Base-by-base conservation (phyloP, 2,329 filamentous ascomycete genomes). In the Monosporascus sp. region DNA sequence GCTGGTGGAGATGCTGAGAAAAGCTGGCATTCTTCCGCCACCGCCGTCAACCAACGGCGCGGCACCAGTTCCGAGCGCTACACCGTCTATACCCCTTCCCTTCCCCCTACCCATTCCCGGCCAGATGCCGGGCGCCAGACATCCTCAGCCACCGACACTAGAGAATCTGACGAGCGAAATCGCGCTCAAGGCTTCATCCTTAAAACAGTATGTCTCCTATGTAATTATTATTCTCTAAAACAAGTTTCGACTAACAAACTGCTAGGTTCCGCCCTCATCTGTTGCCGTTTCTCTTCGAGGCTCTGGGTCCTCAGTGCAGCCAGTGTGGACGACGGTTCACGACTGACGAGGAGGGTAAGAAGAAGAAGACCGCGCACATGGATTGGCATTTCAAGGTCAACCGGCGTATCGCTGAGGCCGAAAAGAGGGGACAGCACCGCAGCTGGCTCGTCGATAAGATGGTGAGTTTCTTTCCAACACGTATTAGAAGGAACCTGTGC, bases 331-430 rank as follows among this genome's bases (percentile, higher is more conserved):
- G 92, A 55, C 86, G 94, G 2, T 99, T 99, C 70, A 81, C 81
- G 51, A 82, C 82, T 5, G 89, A 89, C 48, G 83, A 86, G 14
- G 85, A 89, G 59, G 93, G 93, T 14, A 88, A 85, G 63, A 86
- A 87, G 67, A 89, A 88, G 75, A 97, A 97, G 74, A 89, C 87
- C 24, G 85, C 87, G 3, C 94, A 99, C 68, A 86, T 99, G 78
- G 94, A 99, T 72, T 99, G 94, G 94, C 94, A 99, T 71, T 99
- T 99, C 74, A 86, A 88, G 53, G 92, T 93, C 24, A 93, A 97
- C 65, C 88, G 92, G 65, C 87, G 91, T 46, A 90, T 95, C 72
- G 85, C 86, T 3, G 93, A 97, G 62, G 87, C 89, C 16, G 86
- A 90, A 65, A 93, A 90, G 68, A 83, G 90, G 56, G 91, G 89